Conservation (phyloP, 192 early-diverging fungal genomes). For the Bifiguratus adelaidae region DNA sequence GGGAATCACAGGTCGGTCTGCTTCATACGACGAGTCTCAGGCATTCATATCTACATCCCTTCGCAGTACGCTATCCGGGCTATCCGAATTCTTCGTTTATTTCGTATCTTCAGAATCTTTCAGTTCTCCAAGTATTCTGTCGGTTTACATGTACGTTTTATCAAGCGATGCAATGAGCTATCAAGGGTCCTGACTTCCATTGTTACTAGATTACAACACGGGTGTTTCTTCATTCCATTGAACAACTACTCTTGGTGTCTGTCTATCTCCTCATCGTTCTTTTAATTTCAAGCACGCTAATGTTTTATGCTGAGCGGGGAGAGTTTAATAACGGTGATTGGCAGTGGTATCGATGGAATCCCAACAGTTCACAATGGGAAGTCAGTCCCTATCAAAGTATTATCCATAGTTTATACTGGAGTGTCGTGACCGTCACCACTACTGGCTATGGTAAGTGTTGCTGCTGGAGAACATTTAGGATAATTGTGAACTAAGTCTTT, state of each 20-base stretch:
- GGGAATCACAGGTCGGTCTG: background rate
- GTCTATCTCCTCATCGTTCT: slow-evolving; percentile 3
- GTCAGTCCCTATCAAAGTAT: slow-evolving; percentile 38
- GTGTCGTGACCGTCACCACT: slow-evolving; percentile 38
- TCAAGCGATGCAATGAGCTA: too few relatives aligned
- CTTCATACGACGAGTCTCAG: background rate
- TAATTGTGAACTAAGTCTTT: background rate
- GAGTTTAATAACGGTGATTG: background rate
- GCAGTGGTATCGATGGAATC: slow-evolving; percentile 4
- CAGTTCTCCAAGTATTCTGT: background rate
- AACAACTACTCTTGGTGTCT: slow-evolving; percentile 8
- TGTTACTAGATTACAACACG: too few relatives aligned
- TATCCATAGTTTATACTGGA: slow-evolving; percentile 38
- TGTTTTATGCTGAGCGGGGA: slow-evolving; percentile 9
- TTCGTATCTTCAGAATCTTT: background rate
- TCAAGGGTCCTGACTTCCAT: too few relatives aligned
- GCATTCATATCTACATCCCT: background rate
- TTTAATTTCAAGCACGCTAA: slow-evolving; percentile 1
- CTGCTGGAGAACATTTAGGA: background rate
- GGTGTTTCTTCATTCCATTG: slow-evolving; percentile 4
- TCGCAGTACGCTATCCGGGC: background rate
- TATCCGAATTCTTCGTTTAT: slow-evolving; percentile 1
- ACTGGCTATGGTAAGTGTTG: slow-evolving; percentile 31
- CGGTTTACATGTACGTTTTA: too few relatives aligned
- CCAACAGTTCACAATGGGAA: slow-evolving; percentile 2